Conservation (phyloP, 768 basidiomycete genomes). For the Leccinum longicurvipes region DNA sequence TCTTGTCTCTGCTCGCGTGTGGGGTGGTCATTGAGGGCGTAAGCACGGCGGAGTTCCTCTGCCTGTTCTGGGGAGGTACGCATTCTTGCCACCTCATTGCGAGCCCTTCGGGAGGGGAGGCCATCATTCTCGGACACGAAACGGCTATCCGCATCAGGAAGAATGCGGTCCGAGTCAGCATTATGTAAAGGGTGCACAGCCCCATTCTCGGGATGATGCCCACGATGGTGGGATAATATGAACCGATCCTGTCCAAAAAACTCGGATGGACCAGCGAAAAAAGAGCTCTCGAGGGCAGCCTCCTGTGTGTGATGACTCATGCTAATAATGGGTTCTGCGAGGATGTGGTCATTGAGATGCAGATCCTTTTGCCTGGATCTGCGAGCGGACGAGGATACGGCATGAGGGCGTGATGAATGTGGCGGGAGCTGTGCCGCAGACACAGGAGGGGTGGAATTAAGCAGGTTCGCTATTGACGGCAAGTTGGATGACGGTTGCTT, state of each 20-base stretch:
- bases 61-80: conserved; percentile 63
- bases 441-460: conserved; percentile 34
- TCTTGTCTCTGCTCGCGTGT: conserved; percentile 62
- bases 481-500: conserved; percentile 33
- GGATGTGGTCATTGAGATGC: conserved; percentile 27
- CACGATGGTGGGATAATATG: conserved; percentile 33
- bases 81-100: conserved; percentile 42
- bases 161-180: conserved; percentile 47
- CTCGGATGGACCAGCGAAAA: conserved; percentile 33
- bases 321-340: conserved; percentile 19
- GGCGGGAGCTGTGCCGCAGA: conserved; percentile 20
- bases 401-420: conserved; percentile 22
- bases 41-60: conserved; percentile 66
- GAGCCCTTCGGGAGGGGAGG: conserved; percentile 29
- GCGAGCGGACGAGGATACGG: conserved; percentile 18
- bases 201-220: conserved; percentile 24
- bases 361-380: conserved; percentile 32
- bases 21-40: conserved; percentile 63
- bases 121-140: conserved; percentile 49
- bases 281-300: conserved; percentile 25
- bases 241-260: conserved; percentile 31
- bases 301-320: conserved; percentile 12
- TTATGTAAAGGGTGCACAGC: conserved; percentile 28
- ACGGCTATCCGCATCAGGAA: conserved; percentile 51
- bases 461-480: conserved; percentile 38